Base-by-base conservation (phyloP, 106 monocot species). In the Acorus calamus region DNA sequence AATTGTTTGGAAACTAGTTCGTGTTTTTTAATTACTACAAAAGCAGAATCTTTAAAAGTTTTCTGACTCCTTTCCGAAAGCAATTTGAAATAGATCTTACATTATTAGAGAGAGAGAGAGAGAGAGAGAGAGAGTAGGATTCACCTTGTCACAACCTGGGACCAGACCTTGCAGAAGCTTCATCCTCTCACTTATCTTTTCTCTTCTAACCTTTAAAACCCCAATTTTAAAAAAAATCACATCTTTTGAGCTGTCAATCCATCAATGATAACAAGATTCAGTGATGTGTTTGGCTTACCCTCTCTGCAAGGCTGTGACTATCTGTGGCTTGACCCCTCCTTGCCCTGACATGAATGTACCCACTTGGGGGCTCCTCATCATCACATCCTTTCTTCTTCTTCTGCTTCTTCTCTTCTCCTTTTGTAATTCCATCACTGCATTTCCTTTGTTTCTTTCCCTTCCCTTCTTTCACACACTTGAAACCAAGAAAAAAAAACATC, bases 81-180 rank as follows among this genome's bases (percentile, higher is more conserved):
- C 28, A 28, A 28, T 28, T 1, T 1, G 28, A 28, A 28, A 28
- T 0, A 28, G 28, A 28, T 28, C 28, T 0, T 28, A 28, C 28
- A 28, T 28, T 28, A 28, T 1, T 28, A 28, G 28, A 28, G 28
- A 28, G 28, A 1, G 28, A 28, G 28, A 28, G 1, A 1, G 28
- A 28, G 28, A 28, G 28, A 28, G 28, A 28, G 28, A 1, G 28
- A 28, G 28, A 28, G 1, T 28, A 28, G 28, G 28, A 28, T 41
- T 65, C n/a, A 90, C 90, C 86, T 84, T 81, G 56, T 84, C 81
- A 74, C 91, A 86, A 11, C 91, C 87, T 56, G 91, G 85, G 61
- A 86, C 81, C 47, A 86, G 83, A 53, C 52, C 82, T 76, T 87
- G 87, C 65, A 87, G 57, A 48, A 80, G 42, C 66, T 75, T 83